Percentiles rank a stretch among this genome's conserved stretches.
Conservation (phyloP, 768 basidiomycete genomes). For the Mycena filopes region DNA sequence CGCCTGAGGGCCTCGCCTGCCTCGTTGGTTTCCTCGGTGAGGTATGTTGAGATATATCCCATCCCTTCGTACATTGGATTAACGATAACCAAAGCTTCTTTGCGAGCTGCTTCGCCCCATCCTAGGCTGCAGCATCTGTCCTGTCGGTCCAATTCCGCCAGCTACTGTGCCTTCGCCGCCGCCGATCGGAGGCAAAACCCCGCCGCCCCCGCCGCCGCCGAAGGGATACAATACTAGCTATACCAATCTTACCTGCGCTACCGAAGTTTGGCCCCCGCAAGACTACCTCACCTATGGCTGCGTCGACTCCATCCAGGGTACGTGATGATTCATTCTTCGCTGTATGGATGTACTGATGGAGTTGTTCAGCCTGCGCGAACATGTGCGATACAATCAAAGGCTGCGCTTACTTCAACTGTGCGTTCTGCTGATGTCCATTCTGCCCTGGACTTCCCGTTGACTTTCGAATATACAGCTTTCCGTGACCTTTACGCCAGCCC, state of each 20-base stretch:
- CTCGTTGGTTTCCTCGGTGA: conserved; percentile 15
- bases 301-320: conserved; percentile 12
- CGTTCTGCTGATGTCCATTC: neutral
- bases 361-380: conserved; percentile 14
- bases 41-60: neutral
- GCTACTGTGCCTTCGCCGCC: conserved; percentile 2
- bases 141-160: neutral
- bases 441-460: neutral
- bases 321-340: neutral
- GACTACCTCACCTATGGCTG: conserved; percentile 20
- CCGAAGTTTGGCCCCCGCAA: neutral
- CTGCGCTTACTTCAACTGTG: conserved; percentile 22
- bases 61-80: neutral
- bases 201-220: neutral
- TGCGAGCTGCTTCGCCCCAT: conserved; percentile 17
- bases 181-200: neutral
- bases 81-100: neutral
- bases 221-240: neutral
- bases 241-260: conserved; percentile 22
- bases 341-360: neutral
- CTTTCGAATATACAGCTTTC: conserved; percentile 6
- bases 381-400: conserved; percentile 14
- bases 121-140: conserved; percentile 16
- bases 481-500: conserved; percentile 23
- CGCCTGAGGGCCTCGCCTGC: conserved; percentile 10